A percentile compares a stretch with the other conserved stretches of the same genome.
phyloP scores from a whole-genome alignment of 495 filamentous ascomycete genomes.

The Lophiotrema nucula region DNA sequence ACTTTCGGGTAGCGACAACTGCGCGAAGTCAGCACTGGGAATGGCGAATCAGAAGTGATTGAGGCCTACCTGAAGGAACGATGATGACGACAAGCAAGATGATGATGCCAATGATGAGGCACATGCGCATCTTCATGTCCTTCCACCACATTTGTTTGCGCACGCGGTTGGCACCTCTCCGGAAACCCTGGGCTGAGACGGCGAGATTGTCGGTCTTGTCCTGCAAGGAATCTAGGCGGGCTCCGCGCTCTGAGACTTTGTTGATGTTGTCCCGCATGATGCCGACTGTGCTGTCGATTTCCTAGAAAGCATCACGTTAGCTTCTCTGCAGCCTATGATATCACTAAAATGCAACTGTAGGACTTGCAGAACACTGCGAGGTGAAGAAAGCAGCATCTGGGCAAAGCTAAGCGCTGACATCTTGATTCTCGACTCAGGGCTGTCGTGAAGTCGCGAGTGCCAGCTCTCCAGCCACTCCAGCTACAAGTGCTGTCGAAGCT shows the following conservation, averaged over 20 bases:
- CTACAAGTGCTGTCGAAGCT: too few species aligned
- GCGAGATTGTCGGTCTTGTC: constrained; percentile 96
- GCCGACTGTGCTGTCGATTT: constrained; percentile 93
- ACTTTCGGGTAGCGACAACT: constrained; percentile 12
- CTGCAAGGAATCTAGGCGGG: constrained; percentile 82
- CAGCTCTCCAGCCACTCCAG: too few species aligned
- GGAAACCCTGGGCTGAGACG: constrained; percentile 86
- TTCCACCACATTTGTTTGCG: constrained; percentile 92
- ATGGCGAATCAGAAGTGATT: background rate
- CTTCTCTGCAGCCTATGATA: too few species aligned
- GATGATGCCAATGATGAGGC: constrained; percentile 83
- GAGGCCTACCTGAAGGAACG: constrained; percentile 69
- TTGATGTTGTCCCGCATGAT: constrained; percentile 95
- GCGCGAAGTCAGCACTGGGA: background rate
- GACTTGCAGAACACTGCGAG: background rate
- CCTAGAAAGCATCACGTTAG: constrained; percentile 53
- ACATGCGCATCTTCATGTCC: constrained; percentile 99
- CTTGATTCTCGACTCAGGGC: background rate
- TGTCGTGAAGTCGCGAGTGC: too few species aligned
- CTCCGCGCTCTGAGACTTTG: constrained; percentile 88
- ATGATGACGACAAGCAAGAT: constrained; percentile 89
- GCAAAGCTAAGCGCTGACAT: background rate
- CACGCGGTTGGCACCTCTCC: constrained; percentile 89
- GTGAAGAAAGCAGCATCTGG: background rate
- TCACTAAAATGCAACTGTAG: background rate